Evolutionary conservation across 139 green algal genomes (phyloP).

Genomic region (Chlorella sp.): DNA sequence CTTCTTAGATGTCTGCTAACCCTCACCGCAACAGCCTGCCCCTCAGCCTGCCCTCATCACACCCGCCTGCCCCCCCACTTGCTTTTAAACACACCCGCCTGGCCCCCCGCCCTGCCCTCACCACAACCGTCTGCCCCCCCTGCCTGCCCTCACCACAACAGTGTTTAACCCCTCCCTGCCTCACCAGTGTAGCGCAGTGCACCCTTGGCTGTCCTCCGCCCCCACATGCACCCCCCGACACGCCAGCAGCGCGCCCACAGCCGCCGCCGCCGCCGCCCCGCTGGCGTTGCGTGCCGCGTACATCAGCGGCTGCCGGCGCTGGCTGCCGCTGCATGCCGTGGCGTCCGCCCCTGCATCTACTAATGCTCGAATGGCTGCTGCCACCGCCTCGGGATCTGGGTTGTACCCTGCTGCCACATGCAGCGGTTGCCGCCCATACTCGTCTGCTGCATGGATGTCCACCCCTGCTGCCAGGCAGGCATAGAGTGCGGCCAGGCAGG

Average conservation of each 20-base stretch:
- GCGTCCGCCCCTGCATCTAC: not conserved
- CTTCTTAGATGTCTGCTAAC: too few species aligned
- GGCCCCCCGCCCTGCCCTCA: not conserved
- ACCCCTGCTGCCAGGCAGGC: slow-evolving; percentile 16
- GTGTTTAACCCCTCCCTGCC: too few species aligned
- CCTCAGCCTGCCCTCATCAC: too few species aligned
- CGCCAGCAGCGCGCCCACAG: not conserved
- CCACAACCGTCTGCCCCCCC: too few species aligned
- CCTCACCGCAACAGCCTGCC: too few species aligned
- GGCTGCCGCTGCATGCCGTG: not conserved
- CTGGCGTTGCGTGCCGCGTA: slow-evolving; percentile 13
- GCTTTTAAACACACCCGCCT: too few species aligned
- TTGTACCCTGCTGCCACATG: slow-evolving; percentile 18
- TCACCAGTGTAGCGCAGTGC: slow-evolving; percentile 10
- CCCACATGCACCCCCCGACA: not conserved
- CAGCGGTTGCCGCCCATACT: not conserved
- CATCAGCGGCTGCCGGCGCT: slow-evolving; percentile 7
- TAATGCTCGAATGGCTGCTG: slow-evolving; percentile 5
- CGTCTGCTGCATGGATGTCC: not conserved
- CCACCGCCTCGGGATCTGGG: not conserved
- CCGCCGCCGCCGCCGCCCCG: not conserved
- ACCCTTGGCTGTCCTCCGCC: not conserved
- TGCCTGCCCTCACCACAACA: too few species aligned
- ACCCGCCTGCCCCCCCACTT: too few species aligned
- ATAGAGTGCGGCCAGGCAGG: slow-evolving; percentile 19